phyloP scores from a whole-genome alignment of 495 filamentous ascomycete species.

The Glonium stellatum region DNA sequence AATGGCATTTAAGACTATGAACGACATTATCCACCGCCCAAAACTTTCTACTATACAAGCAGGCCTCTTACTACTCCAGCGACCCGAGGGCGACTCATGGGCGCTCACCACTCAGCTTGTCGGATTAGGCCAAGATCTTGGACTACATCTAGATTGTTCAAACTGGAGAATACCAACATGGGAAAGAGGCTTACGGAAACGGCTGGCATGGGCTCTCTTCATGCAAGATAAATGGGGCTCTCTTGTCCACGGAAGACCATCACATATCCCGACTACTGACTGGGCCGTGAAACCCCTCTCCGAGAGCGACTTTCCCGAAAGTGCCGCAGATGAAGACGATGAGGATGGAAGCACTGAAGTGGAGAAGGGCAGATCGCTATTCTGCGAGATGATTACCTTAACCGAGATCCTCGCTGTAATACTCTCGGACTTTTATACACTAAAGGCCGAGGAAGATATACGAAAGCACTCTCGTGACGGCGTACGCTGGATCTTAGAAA shows the following conservation, averaged over 20 bases:
- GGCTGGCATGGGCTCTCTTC: constrained; percentile 77
- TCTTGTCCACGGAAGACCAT: constrained; percentile 71
- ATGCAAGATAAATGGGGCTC: constrained; percentile 86
- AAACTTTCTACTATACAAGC: constrained; percentile 90
- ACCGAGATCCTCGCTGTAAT: constrained; percentile 56
- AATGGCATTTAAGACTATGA: constrained; percentile 62
- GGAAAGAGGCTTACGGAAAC: constrained; percentile 71
- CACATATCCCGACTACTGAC: constrained; percentile 65
- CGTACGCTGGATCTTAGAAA: constrained; percentile 50
- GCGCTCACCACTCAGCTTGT: constrained; percentile 77
- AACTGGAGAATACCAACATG: constrained; percentile 74
- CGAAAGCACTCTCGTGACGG: constrained; percentile 44
- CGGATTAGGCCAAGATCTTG: constrained; percentile 67
- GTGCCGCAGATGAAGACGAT: constrained; percentile 47
- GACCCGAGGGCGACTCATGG: constrained; percentile 72
- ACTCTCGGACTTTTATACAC: constrained; percentile 54
- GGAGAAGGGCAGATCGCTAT: constrained; percentile 58
- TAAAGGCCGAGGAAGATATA: constrained; percentile 49
- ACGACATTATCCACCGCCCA: constrained; percentile 68
- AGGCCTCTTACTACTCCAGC: constrained; percentile 74
- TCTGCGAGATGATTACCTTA: constrained; percentile 53
- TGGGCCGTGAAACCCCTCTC: constrained; percentile 65
- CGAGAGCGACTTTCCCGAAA: constrained; percentile 64
- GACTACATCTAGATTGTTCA: constrained; percentile 72
- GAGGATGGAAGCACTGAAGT: constrained; percentile 53